Conservation (phyloP, 371 early-diverging fungal species). For the Batkoa obscura region DNA sequence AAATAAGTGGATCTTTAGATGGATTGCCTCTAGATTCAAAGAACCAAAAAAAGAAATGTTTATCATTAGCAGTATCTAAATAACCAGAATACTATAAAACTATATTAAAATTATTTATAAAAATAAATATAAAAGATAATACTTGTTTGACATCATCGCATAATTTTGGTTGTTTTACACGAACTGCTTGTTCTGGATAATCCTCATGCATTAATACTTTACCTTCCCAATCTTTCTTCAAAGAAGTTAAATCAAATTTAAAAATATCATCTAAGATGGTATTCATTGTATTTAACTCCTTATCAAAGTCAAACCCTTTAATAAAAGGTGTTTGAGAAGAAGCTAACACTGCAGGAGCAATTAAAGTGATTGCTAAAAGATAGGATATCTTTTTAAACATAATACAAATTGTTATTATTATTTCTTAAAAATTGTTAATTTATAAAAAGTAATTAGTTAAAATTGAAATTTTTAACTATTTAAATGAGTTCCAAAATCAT, state of each 20-base stretch:
- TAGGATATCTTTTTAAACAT: too few relatives aligned
- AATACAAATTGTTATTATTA: too few relatives aligned
- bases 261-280: conserved; percentile 3
- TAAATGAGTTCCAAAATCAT: too few relatives aligned
- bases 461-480: too few relatives aligned
- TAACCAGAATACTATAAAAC: conserved; percentile 42
- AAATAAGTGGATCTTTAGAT: conserved; percentile 38
- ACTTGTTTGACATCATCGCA: conserved; percentile 63
- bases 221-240: conserved; percentile 9
- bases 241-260: conserved; percentile 1
- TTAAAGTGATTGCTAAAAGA: not conserved
- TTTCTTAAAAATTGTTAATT: too few relatives aligned
- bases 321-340: not conserved
- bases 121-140: not conserved
- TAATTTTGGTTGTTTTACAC: conserved; percentile 43
- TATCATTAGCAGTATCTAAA: conserved; percentile 40
- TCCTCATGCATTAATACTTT: conserved; percentile 21
- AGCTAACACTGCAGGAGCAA: not conserved
- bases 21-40: conserved; percentile 51
- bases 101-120: not conserved
- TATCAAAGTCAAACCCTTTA: not conserved
- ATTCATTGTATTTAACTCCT: not conserved
- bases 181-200: conserved; percentile 37
- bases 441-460: too few relatives aligned
- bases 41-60: conserved; percentile 47